Conservation (phyloP, 192 early-diverging fungal species). For the Backusella morwellensis region DNA sequence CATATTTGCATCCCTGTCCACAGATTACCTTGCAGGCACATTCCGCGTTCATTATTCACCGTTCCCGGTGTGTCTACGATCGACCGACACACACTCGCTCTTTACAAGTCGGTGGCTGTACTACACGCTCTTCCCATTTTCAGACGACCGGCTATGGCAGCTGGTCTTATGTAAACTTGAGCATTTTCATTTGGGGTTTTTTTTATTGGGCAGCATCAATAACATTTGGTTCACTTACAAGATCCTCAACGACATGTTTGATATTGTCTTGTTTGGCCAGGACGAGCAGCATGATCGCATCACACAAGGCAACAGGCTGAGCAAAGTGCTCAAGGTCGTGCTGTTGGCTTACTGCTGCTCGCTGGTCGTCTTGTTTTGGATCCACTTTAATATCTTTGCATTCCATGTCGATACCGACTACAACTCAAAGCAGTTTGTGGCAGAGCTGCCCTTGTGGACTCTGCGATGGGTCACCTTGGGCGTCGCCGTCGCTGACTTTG, state of each 20-base stretch:
- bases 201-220: conserved; percentile 51
- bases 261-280: conserved; percentile 41
- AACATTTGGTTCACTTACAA: conserved; percentile 52
- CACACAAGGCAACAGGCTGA: not conserved
- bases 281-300: not conserved
- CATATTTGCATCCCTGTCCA: not conserved
- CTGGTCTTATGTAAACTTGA: conserved; percentile 46
- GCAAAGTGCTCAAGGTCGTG: conserved; percentile 34
- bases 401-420: conserved; percentile 37
- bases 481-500: conserved; percentile 51
- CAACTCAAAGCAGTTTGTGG: conserved; percentile 45
- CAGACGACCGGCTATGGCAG: conserved; percentile 46
- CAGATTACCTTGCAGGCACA: not conserved
- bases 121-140: conserved; percentile 42
- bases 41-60: conserved; percentile 30
- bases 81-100: conserved; percentile 10
- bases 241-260: conserved; percentile 55
- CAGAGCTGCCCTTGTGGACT: conserved; percentile 53
- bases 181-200: conserved; percentile 57
- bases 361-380: conserved; percentile 50
- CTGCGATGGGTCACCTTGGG: conserved; percentile 57
- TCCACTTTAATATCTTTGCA: conserved; percentile 55
- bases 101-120: conserved; percentile 18
- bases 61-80: conserved; percentile 30
- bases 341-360: conserved; percentile 41